Conservation (phyloP, 2,329 filamentous ascomycete genomes). For the Cryphonectria nitschkei region DNA sequence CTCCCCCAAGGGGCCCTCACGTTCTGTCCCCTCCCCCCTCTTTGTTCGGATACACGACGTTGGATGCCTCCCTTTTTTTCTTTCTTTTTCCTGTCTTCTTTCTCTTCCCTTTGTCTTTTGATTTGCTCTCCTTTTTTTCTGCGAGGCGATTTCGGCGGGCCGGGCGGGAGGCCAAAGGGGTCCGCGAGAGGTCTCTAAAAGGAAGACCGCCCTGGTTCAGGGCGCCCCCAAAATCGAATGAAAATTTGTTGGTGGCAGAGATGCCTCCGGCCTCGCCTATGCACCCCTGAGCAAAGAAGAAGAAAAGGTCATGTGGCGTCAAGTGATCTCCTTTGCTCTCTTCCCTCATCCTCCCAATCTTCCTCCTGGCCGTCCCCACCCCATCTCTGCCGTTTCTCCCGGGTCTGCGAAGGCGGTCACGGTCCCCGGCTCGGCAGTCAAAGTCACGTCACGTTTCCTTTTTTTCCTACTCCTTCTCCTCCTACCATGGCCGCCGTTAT, state of each 20-base stretch:
- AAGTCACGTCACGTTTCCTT: conserved; percentile 1
- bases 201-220: not conserved
- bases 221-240: not conserved
- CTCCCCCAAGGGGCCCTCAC: not conserved
- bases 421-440: not conserved
- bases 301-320: not conserved
- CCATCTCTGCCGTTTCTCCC: not conserved
- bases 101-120: too few relatives aligned
- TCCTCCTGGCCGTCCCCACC: not conserved
- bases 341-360: not conserved
- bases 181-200: not conserved
- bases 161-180: not conserved
- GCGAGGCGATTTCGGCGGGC: not conserved
- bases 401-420: not conserved
- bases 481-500: not conserved
- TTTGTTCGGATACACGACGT: not conserved
- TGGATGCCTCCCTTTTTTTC: not conserved
- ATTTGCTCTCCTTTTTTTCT: not conserved
- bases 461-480: not conserved
- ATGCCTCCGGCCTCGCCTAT: conserved; percentile 7
- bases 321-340: not conserved
- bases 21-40: too few relatives aligned
- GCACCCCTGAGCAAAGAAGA: not conserved
- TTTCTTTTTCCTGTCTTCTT: too few relatives aligned
- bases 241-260: not conserved